Evolutionary conservation across 2,329 filamentous ascomycete species (phyloP).

Genomic region (Colletotrichum sublineola): DNA sequence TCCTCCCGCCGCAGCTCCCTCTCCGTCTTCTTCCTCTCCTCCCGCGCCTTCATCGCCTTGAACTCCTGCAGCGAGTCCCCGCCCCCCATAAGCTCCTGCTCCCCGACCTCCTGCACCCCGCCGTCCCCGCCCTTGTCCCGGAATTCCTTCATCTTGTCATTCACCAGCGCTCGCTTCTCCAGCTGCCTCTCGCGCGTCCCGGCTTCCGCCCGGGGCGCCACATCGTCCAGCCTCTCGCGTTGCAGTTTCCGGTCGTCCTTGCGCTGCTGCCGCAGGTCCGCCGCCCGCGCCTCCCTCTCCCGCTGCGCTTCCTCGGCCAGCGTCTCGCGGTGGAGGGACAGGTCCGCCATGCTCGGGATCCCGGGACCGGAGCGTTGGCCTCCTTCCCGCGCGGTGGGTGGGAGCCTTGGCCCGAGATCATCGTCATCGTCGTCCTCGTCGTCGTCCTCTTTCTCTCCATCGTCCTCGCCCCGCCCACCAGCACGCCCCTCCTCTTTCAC

Average conservation of each 20-base stretch:
- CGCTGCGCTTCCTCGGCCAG: slow-evolving; percentile 62
- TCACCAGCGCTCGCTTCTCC: slow-evolving; percentile 84
- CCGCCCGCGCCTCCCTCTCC: slow-evolving; percentile 59
- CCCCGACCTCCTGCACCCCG: slow-evolving; percentile 69
- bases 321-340: slow-evolving; percentile 71
- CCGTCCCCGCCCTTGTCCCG: slow-evolving; percentile 62
- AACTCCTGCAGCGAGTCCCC: slow-evolving; percentile 75
- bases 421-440: slow-evolving; percentile 69
- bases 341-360: slow-evolving; percentile 81
- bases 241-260: slow-evolving; percentile 75
- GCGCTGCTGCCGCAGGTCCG: slow-evolving; percentile 72
- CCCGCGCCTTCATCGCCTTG: slow-evolving; percentile 74
- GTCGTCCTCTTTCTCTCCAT: slow-evolving; percentile 43
- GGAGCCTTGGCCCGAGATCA: slow-evolving; percentile 66
- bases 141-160: slow-evolving; percentile 81
- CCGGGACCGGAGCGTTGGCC: slow-evolving; percentile 62
- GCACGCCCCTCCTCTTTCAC: slow-evolving; percentile 40
- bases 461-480: slow-evolving; percentile 15
- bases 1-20: slow-evolving; percentile 87
- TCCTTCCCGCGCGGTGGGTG: slow-evolving; percentile 46
- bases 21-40: slow-evolving; percentile 84
- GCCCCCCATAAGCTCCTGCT: slow-evolving; percentile 83
- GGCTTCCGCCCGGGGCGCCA: slow-evolving; percentile 84
- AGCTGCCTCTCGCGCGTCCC: slow-evolving; percentile 86
- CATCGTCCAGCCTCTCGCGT: slow-evolving; percentile 81